Evolutionary conservation across 2,329 filamentous ascomycete genomes (phyloP), one percentile per base, ranked within the genome.

Genomic region (Fusarium sp.): DNA sequence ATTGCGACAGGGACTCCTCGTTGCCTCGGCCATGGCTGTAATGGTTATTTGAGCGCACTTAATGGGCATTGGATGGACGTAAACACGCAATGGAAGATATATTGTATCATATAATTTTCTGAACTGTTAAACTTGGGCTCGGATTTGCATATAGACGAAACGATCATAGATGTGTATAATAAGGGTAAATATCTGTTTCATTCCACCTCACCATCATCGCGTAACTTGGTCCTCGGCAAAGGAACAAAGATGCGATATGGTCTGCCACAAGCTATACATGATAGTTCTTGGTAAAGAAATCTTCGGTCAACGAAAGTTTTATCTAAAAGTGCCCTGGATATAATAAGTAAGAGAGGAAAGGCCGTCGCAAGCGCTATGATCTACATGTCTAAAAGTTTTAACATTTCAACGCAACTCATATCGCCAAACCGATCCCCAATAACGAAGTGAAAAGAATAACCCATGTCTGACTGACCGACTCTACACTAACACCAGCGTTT

Each of bases 1-100:
- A 18, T 20, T 25, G 1, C 25, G 20, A 46, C 47, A 76, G 74
- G 74, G 35, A 66, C 69, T 53, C 10, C 59, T 66, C 74, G 71
- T 68, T 31, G 52, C 29, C 39, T 66, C 49, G 41, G 57, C 31
- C 47, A 72, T 54, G 74, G 71, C 49, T 75, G 72, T 50, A 58
- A 69, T 50, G 68, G 69, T 63, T 57, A 51, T n/a, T 43, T 76
- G 36, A 60, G 62, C 64, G 66, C 53, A 23, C 52, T 58, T 33
- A 69, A 57, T 25, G 63, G 33, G 48, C 5, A 39, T 33, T 6
- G 17, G 21, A 13, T 15, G 39, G 17, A 15, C n/a, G 15, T 13
- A 25, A 47, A 33, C 41, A 55, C 4, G 15, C 33, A 11, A 23
- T 10, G 9, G 27, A 53, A 18, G 6, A 41, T 35, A n/a, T 14